Conservation (phyloP, 768 basidiomycete species). For the Basidioascus undulatus region DNA sequence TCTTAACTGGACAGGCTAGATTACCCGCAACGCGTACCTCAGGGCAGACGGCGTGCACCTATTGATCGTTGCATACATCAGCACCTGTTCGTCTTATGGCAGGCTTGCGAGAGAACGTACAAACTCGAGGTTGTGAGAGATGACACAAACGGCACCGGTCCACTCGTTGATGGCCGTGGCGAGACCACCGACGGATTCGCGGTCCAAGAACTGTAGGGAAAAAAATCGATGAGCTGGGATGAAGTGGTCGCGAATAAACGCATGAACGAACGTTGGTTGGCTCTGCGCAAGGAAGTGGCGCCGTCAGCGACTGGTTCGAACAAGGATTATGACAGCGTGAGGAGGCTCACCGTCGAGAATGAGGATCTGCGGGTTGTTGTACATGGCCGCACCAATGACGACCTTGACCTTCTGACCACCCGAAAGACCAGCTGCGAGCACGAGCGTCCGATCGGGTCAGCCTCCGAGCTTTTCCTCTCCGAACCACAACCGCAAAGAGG, state of each 20-base stretch:
- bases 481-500: no score
- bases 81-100: no score
- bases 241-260: no score
- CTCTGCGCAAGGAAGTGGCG: constrained; percentile 24
- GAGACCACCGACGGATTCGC: constrained; percentile 80
- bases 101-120: constrained; percentile 47
- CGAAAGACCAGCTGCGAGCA: constrained; percentile 68
- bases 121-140: constrained; percentile 84
- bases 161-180: constrained; percentile 88
- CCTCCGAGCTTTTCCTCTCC: no score
- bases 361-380: constrained; percentile 69
- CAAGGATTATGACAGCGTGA: neutral
- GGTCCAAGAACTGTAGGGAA: constrained; percentile 95
- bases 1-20: constrained; percentile 4
- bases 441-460: no score
- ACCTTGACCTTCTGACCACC: constrained; percentile 97
- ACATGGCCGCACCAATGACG: constrained; percentile 52
- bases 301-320: neutral
- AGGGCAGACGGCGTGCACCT: constrained; percentile 17
- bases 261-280: no score
- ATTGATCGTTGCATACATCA: no score
- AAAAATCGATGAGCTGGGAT: no score
- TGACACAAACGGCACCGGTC: constrained; percentile 84
- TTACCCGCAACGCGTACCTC: constrained; percentile 1
- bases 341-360: constrained; percentile 9